Percentiles rank a stretch among this genome's conserved stretches.
phyloP scores from a whole-genome alignment of 306 rosid species.

The Calophaca sinica region DNA sequence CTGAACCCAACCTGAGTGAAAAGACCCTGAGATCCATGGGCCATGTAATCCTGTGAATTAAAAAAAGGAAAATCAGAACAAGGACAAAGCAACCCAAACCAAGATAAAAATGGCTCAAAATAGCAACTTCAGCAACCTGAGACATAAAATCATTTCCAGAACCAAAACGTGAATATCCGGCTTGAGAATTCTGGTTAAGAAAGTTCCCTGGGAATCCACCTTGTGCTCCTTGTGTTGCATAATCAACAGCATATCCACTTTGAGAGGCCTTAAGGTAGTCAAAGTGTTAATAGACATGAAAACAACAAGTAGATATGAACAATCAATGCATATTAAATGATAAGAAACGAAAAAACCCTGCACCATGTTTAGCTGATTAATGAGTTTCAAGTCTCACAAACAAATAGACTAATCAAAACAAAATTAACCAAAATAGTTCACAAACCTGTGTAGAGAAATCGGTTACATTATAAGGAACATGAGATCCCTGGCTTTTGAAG shows the following conservation, averaged over 20 bases:
- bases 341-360: not conserved
- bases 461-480: conserved; percentile 91
- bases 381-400: not conserved
- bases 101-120: not conserved
- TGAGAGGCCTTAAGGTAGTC: conserved; percentile 76
- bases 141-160: conserved; percentile 97
- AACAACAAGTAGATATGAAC: not conserved
- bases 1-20: conserved; percentile 93
- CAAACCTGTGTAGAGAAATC: conserved; percentile 96
- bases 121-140: conserved; percentile 65
- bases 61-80: conserved; percentile 22
- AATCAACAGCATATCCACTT: conserved; percentile 94
- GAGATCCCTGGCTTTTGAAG: conserved; percentile 99
- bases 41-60: conserved; percentile 82
- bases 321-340: conserved; percentile 3
- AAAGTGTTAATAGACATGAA: conserved; percentile 36
- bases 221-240: conserved; percentile 92
- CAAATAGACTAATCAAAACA: not conserved
- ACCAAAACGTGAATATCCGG: conserved; percentile 95
- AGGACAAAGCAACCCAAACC: conserved; percentile 5
- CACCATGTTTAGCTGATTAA: conserved; percentile 12
- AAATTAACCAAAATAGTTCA: conserved; percentile 17
- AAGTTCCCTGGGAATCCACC: conserved; percentile 95
- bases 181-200: conserved; percentile 91
- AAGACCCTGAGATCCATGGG: conserved; percentile 92